Percentiles rank a stretch among this genome's conserved stretches.
Evolutionary conservation across 371 early-diverging fungal species (phyloP).

Genomic region (Mucor indicus): DNA sequence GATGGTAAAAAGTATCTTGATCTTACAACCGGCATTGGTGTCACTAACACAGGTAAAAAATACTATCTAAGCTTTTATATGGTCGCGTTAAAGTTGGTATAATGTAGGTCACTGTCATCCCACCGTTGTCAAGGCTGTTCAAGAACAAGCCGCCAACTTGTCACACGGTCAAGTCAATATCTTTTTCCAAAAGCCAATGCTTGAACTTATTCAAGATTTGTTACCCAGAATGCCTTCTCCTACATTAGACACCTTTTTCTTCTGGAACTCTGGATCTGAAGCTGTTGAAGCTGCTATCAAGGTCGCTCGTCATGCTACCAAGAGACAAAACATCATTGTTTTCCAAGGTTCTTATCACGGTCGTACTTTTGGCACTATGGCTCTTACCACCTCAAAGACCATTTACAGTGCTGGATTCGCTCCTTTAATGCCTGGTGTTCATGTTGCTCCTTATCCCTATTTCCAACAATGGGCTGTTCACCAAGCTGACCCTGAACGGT

Average conservation of each 20-base stretch:
- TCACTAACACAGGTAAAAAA: slow-evolving; percentile 55
- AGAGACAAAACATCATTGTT: slow-evolving; percentile 52
- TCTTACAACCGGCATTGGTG: slow-evolving; percentile 58
- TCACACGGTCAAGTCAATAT: slow-evolving; percentile 57
- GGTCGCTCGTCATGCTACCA: slow-evolving; percentile 57
- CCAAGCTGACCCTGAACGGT: slow-evolving; percentile 34
- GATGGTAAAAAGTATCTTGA: slow-evolving; percentile 57
- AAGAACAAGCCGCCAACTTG: slow-evolving; percentile 52
- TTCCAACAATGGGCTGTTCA: slow-evolving; percentile 47
- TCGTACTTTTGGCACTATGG: slow-evolving; percentile 59
- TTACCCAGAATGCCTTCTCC: slow-evolving; percentile 48
- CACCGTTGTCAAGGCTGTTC: slow-evolving; percentile 60
- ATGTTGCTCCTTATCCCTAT: slow-evolving; percentile 54
- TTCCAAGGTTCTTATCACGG: slow-evolving; percentile 57
- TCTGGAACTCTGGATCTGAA: slow-evolving; percentile 60
- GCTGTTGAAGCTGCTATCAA: slow-evolving; percentile 60
- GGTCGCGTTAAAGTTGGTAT: neutral
- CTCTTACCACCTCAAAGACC: slow-evolving; percentile 57
- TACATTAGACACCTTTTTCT: slow-evolving; percentile 53
- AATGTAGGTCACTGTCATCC: slow-evolving; percentile 46
- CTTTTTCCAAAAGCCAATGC: slow-evolving; percentile 54
- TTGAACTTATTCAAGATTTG: slow-evolving; percentile 46
- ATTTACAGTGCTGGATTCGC: slow-evolving; percentile 49
- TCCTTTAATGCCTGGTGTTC: slow-evolving; percentile 59
- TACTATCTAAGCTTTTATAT: too few species aligned